A percentile compares a stretch with the other conserved stretches of the same genome.
These are phyloP conservation scores for Globisporangium paroecandrum DNA, from an alignment of 352 stramenopile species.

Conservation along the genomic window DNA sequence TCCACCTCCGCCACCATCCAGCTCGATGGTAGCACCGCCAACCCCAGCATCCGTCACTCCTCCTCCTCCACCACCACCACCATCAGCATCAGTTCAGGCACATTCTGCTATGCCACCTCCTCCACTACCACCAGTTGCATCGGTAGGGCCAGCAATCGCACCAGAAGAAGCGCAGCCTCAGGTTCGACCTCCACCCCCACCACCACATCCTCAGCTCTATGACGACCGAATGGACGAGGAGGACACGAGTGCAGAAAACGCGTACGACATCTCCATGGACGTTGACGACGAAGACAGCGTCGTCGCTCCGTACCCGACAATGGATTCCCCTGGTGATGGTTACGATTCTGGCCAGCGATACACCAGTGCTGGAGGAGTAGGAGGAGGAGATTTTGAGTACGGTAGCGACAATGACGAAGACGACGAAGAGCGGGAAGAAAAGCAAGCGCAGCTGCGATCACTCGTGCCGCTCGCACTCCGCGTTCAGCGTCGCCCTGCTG, in stretches of 20 bases:
- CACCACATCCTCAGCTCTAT: slow-evolving; percentile 8
- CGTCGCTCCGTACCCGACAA: slow-evolving; percentile 35
- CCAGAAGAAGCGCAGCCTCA: neutral
- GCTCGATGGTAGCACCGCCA: slow-evolving; percentile 14
- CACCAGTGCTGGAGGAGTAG: neutral
- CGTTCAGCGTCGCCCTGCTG: slow-evolving; percentile 36
- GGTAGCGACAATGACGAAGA: slow-evolving; percentile 15
- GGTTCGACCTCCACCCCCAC: neutral
- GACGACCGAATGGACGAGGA: slow-evolving; percentile 1
- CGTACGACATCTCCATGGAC: slow-evolving; percentile 10
- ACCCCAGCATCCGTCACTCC: slow-evolving; percentile 21
- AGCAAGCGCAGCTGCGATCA: slow-evolving; percentile 43
- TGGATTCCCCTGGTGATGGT: slow-evolving; percentile 1
- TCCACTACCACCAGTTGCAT: neutral
- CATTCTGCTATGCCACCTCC: neutral
- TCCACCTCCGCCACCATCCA: slow-evolving; percentile 34
- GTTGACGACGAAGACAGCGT: slow-evolving; percentile 21
- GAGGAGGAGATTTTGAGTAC: neutral
- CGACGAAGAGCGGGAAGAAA: slow-evolving; percentile 33
- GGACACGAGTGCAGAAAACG: neutral
- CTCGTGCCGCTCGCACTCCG: slow-evolving; percentile 62
- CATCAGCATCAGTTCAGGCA: neutral
- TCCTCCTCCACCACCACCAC: neutral
- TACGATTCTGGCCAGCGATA: slow-evolving; percentile 8
- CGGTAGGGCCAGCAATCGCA: neutral